Base-by-base conservation (phyloP, 2,329 filamentous ascomycete genomes). In the Aspergillus nomiae region DNA sequence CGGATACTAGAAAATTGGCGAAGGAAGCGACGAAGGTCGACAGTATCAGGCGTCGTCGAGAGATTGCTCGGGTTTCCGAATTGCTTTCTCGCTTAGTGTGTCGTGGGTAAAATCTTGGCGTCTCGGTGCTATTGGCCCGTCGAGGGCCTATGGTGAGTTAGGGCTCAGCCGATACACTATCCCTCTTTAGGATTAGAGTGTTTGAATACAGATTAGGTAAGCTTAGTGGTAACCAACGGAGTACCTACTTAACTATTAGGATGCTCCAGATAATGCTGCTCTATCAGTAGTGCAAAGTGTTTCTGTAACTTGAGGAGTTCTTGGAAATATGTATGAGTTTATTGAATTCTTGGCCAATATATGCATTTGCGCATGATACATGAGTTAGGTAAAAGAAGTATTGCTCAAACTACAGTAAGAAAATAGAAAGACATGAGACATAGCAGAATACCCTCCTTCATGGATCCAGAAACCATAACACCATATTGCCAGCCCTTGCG, bases 51-150 rank as follows among this genome's bases (percentile, higher is more conserved):
- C 73, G 59, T 69, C 67, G 70, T 73, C 70, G 67, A 72, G 65
- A 62, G 63, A 38, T 67, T 69, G 64, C 65, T 59, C 65, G 61
- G 53, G 57, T 56, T 61, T 67, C 73, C 67, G 69, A 74, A 74
- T 76, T 74, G 71, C 72, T 36, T 74, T 77, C 76, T 80, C 78
- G 78, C 77, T 80, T 80, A 80, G 78, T 80, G 78, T 74, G 73
- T 71, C 69, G 71, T 74, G 72, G 69, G 74, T 69, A 74, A 80
- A 79, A 77, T 80, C 78, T 80, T 80, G 78, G 77, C 77, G 68
- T 59, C 59, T 55, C 4, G 3, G 8, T 57, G 14, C 59, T 48
- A 76, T 76, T 76, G 73, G 74, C 60, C 56, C 60, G 55, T 36
- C n/a, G 28, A 63, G 34, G 50, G 50, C 46, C 59, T 24, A 51